These are phyloP conservation scores for Syzygium oleosum DNA, from an alignment of 345 rosid species.

Conservation along the genomic window DNA sequence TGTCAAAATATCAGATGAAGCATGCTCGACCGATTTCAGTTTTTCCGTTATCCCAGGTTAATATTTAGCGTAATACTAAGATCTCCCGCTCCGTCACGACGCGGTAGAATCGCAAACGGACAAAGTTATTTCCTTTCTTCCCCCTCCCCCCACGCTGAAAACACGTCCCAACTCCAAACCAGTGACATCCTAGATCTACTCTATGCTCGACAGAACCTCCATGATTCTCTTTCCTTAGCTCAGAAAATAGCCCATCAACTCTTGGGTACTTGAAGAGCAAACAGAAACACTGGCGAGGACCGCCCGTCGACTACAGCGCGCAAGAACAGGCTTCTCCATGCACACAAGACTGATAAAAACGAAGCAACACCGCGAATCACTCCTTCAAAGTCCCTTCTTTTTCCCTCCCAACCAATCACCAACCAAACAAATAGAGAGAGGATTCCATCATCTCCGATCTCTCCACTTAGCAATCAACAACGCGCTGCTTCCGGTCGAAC, in stretches of 20 bases:
- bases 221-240: not conserved
- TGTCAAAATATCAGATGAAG: not conserved
- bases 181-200: not conserved
- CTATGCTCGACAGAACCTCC: not conserved
- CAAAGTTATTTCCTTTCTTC: not conserved
- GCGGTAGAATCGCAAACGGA: not conserved
- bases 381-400: not conserved
- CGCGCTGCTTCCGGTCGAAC: not conserved
- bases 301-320: not conserved
- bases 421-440: not conserved
- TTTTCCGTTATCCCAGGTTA: not conserved
- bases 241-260: not conserved
- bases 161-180: not conserved
- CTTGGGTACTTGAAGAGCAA: not conserved
- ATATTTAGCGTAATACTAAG: not conserved
- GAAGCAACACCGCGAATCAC: not conserved
- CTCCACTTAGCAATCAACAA: not conserved
- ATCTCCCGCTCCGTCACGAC: not conserved
- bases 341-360: not conserved
- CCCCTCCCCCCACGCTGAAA: not conserved
- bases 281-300: not conserved
- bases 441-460: not conserved
- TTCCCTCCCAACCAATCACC: not conserved
- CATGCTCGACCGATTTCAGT: not conserved
- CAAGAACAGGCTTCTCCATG: not conserved